Evolutionary conservation across 2,329 filamentous ascomycete genomes (phyloP).

Genomic region (Colletotrichum camelliae): DNA sequence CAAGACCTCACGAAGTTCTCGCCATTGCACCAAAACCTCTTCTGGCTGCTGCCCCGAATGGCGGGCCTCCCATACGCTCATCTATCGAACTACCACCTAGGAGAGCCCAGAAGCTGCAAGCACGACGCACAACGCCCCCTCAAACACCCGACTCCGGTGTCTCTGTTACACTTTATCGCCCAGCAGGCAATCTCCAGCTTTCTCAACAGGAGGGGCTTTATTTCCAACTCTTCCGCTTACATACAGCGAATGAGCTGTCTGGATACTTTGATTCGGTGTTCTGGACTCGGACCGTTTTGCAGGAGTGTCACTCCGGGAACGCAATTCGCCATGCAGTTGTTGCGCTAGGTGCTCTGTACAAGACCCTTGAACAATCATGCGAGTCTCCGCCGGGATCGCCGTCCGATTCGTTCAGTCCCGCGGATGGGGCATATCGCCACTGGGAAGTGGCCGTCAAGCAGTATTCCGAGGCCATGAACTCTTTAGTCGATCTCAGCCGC

Average conservation of each 20-base stretch:
- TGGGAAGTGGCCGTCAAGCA: constrained; percentile 66
- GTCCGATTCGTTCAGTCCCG: constrained; percentile 31
- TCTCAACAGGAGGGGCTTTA: constrained; percentile 60
- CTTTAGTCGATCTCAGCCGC: constrained; percentile 50
- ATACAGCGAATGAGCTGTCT: constrained; percentile 67
- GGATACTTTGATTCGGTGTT: constrained; percentile 72
- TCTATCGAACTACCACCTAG: constrained; percentile 21
- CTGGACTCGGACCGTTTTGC: constrained; percentile 67
- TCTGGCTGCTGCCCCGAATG: constrained; percentile 23
- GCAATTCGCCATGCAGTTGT: constrained; percentile 70
- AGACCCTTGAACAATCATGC: constrained; percentile 65
- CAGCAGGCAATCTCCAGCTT: constrained; percentile 51
- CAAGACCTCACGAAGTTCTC: constrained; percentile 50
- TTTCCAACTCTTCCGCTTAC: constrained; percentile 66
- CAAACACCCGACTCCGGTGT: constrained; percentile 32
- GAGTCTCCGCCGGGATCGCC: constrained; percentile 57
- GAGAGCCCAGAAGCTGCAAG: constrained; percentile 11
- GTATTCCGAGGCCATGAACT: constrained; percentile 62
- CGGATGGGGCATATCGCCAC: constrained; percentile 51
- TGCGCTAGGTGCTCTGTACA: constrained; percentile 70
- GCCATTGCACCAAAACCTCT: constrained; percentile 55
- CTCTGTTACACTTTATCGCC: constrained; percentile 44
- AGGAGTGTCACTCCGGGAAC: constrained; percentile 66
- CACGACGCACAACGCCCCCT: constrained; percentile 32
- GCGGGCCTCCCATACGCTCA: constrained; percentile 23